Evolutionary conservation across 202 grass and related monocot genomes (phyloP).

Genomic region (Panicum virgatum): DNA sequence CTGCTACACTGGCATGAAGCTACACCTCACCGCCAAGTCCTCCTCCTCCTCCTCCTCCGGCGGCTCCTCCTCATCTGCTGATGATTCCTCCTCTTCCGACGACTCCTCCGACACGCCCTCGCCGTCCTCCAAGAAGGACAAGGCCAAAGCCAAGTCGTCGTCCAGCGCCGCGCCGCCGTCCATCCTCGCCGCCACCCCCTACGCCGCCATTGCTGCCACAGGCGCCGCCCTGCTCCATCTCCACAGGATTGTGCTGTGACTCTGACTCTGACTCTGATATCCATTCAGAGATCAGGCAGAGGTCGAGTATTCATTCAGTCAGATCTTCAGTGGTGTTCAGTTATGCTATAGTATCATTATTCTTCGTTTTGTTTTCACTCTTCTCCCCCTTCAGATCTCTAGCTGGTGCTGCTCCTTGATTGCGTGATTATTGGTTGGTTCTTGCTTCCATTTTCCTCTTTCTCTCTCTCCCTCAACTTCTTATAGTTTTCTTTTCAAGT

Average conservation of each 20-base stretch:
- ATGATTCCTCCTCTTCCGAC: neutral
- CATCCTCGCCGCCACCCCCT: constrained; percentile 2
- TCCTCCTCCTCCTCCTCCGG: neutral
- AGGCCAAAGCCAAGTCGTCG: no score
- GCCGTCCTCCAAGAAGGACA: constrained; percentile 30
- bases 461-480: neutral
- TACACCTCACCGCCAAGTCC: constrained; percentile 61
- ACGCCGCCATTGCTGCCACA: neutral
- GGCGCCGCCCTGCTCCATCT: constrained; percentile 26
- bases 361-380: neutral
- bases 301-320: neutral
- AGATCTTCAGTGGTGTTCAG: constrained; percentile 24
- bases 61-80: neutral
- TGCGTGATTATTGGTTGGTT: constrained; percentile 17
- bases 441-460: neutral
- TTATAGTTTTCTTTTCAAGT: neutral
- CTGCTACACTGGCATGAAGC: constrained; percentile 95
- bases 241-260: neutral
- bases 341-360: neutral
- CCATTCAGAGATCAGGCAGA: neutral
- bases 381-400: neutral
- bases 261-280: constrained; percentile 26
- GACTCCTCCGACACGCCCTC: neutral
- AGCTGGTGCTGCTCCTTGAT: neutral
- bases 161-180: constrained; percentile 16